A percentile compares a stretch with the other conserved stretches of the same genome.
Conservation (phyloP, 2,329 filamentous ascomycete species). For the Colletotrichum higginsianum region DNA sequence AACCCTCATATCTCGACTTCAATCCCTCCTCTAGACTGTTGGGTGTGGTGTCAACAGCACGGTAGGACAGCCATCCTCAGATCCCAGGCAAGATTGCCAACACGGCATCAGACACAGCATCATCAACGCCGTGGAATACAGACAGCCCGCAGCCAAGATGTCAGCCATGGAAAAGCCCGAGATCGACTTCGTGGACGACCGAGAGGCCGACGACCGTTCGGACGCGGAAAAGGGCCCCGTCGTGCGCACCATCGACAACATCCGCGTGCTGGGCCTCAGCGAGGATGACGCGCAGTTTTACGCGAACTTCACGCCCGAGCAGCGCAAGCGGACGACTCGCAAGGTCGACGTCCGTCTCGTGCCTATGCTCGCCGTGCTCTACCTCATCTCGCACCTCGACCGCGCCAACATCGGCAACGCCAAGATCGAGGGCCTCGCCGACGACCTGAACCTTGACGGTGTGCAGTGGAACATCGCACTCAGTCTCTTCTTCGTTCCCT, state of each 20-base stretch:
- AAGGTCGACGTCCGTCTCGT: constrained; percentile 48
- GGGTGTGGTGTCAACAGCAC: not conserved
- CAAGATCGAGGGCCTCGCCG: constrained; percentile 59
- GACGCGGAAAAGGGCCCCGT: constrained; percentile 43
- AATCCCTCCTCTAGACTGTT: not conserved
- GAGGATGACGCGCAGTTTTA: constrained; percentile 50
- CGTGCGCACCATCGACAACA: constrained; percentile 47
- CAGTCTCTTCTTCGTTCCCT: constrained; percentile 76
- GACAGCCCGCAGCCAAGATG: constrained; percentile 3
- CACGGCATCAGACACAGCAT: not conserved
- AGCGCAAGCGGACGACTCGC: constrained; percentile 46
- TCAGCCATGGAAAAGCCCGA: constrained; percentile 45
- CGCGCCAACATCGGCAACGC: constrained; percentile 67
- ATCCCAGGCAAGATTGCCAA: not conserved
- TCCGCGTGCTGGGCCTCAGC: constrained; percentile 50
- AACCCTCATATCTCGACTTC: not conserved
- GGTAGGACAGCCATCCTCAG: not conserved
- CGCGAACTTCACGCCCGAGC: constrained; percentile 44
- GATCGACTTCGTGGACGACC: constrained; percentile 45
- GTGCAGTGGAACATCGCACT: constrained; percentile 71
- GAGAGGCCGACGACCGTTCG: constrained; percentile 22
- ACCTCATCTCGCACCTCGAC: constrained; percentile 71
- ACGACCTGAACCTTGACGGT: constrained; percentile 62
- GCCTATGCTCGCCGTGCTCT: constrained; percentile 70
- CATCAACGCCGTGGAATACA: not conserved